These are phyloP conservation scores for Xylaria intraflava DNA, from an alignment of 495 filamentous ascomycete species.

Conservation along the genomic window DNA sequence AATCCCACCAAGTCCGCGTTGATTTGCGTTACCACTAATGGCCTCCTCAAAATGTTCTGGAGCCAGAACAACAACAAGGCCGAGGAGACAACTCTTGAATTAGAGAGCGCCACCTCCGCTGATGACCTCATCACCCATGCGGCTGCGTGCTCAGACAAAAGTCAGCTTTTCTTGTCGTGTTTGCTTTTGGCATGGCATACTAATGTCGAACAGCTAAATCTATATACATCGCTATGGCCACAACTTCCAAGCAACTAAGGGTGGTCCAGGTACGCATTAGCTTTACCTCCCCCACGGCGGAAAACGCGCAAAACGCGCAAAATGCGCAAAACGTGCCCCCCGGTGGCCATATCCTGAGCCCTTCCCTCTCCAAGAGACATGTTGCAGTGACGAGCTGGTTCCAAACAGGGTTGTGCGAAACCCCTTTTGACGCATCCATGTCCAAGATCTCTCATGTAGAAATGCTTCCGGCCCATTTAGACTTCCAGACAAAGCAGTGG, in stretches of 20 bases:
- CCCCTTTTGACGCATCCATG: slow-evolving; percentile 46
- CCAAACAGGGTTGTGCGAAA: slow-evolving; percentile 35
- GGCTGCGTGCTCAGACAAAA: slow-evolving; percentile 64
- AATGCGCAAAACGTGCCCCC: slow-evolving; percentile 27
- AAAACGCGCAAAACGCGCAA: slow-evolving; percentile 29
- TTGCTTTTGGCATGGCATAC: not conserved
- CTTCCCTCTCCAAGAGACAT: slow-evolving; percentile 42
- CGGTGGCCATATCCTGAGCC: slow-evolving; percentile 29
- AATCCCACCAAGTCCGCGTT: slow-evolving; percentile 58
- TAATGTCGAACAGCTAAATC: slow-evolving; percentile 36
- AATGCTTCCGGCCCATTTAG: slow-evolving; percentile 54
- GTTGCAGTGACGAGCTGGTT: slow-evolving; percentile 46
- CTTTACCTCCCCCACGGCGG: slow-evolving; percentile 39
- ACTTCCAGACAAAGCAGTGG: slow-evolving; percentile 42
- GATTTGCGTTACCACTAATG: slow-evolving; percentile 62
- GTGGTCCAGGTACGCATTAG: slow-evolving; percentile 54
- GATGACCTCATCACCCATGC: slow-evolving; percentile 75
- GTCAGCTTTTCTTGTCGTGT: slow-evolving; percentile 30
- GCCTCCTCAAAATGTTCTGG: slow-evolving; percentile 61
- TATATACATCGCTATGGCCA: slow-evolving; percentile 59
- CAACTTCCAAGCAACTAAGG: slow-evolving; percentile 58
- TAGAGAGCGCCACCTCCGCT: slow-evolving; percentile 62
- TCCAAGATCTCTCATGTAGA: slow-evolving; percentile 59
- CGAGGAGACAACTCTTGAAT: slow-evolving; percentile 57
- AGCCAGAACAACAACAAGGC: slow-evolving; percentile 60